phyloP scores from a whole-genome alignment of 202 grass and related monocot species.

The Zoysia matrella region DNA sequence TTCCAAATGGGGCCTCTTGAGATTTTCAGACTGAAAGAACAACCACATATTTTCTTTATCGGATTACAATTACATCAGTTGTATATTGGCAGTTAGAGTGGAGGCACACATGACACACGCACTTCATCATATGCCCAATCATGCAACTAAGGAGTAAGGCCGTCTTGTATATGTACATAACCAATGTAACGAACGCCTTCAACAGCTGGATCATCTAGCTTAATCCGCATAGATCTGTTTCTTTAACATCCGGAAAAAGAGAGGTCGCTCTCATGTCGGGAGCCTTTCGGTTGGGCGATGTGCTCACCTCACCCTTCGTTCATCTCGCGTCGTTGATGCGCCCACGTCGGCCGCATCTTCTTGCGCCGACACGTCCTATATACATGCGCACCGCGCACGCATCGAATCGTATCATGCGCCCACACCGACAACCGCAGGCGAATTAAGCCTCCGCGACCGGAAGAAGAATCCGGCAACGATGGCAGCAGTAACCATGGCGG shows the following conservation, averaged over 20 bases:
- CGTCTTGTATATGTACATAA: too few species aligned
- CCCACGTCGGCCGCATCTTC: slow-evolving; percentile 31
- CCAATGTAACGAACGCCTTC: too few species aligned
- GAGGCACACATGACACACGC: too few species aligned
- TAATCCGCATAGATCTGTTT: neutral
- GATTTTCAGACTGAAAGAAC: too few species aligned
- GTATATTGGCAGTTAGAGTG: too few species aligned
- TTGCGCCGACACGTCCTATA: slow-evolving; percentile 18
- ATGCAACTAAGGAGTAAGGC: too few species aligned
- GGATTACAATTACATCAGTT: too few species aligned
- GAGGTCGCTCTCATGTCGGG: slow-evolving; percentile 47
- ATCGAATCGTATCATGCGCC: neutral
- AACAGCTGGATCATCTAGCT: too few species aligned
- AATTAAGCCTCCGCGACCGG: too few species aligned
- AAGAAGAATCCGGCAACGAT: neutral
- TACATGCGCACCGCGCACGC: neutral
- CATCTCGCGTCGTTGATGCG: slow-evolving; percentile 13
- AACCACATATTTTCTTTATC: too few species aligned
- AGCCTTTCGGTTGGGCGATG: slow-evolving; percentile 45
- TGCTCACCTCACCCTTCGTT: slow-evolving; percentile 22
- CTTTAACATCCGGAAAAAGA: slow-evolving; percentile 36
- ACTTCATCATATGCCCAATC: too few species aligned
- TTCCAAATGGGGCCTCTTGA: too few species aligned
- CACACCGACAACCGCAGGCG: neutral
- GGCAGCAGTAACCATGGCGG: slow-evolving; percentile 15